phyloP scores from a whole-genome alignment of 2,329 filamentous ascomycete genomes.

The Fusarium sp. region DNA sequence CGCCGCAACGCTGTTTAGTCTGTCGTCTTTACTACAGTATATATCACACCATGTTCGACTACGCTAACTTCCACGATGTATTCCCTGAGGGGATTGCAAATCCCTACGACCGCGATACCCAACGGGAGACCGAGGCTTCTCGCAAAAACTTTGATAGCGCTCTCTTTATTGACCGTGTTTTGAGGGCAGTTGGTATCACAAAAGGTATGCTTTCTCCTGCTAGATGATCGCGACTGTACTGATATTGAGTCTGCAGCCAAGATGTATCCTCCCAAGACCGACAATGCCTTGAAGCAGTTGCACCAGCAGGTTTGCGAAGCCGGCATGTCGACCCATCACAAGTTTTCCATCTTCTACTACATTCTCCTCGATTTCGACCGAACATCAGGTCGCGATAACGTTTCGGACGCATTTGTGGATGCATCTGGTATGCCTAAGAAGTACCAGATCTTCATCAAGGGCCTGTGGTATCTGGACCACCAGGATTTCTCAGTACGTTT shows the following conservation, averaged over 20 bases:
- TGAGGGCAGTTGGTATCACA: constrained; percentile 76
- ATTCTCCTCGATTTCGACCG: constrained; percentile 80
- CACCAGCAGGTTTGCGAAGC: constrained; percentile 77
- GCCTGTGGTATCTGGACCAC: constrained; percentile 84
- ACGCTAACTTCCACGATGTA: constrained; percentile 75
- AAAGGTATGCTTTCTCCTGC: constrained; percentile 66
- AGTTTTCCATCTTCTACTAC: constrained; percentile 87
- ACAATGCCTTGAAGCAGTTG: constrained; percentile 75
- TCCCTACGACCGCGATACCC: constrained; percentile 71
- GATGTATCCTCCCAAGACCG: constrained; percentile 80
- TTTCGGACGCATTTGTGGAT: constrained; percentile 70
- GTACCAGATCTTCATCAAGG: constrained; percentile 85
- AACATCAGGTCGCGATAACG: constrained; percentile 63
- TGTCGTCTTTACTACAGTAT: neutral
- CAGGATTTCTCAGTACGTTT: constrained; percentile 71
- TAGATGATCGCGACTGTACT: neutral
- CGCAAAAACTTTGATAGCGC: constrained; percentile 76
- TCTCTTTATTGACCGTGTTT: constrained; percentile 84
- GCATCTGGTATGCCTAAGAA: constrained; percentile 77
- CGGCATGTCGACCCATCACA: constrained; percentile 78
- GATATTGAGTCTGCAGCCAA: constrained; percentile 61
- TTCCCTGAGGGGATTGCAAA: constrained; percentile 73
- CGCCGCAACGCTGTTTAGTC: neutral
- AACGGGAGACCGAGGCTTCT: constrained; percentile 74
- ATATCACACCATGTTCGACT: constrained; percentile 67